A percentile compares a stretch with the other conserved stretches of the same genome.
Conservation (phyloP, 768 basidiomycete genomes). For the Cystoderma amianthinum region DNA sequence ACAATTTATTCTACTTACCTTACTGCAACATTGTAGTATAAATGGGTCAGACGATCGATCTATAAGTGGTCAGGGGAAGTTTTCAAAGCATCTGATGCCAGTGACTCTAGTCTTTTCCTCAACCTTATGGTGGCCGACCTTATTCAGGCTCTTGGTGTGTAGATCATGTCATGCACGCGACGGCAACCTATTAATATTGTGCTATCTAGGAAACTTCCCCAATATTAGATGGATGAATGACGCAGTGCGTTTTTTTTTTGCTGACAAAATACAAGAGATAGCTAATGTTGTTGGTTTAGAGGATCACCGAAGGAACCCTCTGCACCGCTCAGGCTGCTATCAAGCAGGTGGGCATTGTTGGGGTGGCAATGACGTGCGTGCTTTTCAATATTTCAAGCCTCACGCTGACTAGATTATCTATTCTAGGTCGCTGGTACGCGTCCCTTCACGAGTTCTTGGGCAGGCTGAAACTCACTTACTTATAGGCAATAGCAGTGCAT, state of each 20-base stretch:
- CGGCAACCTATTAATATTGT: background rate
- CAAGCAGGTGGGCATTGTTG: conserved; percentile 44
- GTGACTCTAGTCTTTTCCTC: conserved; percentile 25
- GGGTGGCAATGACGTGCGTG: conserved; percentile 33
- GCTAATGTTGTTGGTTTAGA: conserved; percentile 7
- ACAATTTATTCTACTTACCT: background rate
- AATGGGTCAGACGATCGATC: background rate
- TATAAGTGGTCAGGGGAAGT: background rate
- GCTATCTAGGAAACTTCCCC: conserved; percentile 27
- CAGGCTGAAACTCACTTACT: background rate
- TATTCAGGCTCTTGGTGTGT: conserved; percentile 23
- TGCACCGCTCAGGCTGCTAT: conserved; percentile 40
- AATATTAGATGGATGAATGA: conserved; percentile 34
- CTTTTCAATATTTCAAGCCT: too few relatives aligned
- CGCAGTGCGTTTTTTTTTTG: conserved; percentile 13
- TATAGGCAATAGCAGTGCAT: conserved; percentile 38
- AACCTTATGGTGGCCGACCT: conserved; percentile 34
- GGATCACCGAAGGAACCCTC: conserved; percentile 24
- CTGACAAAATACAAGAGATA: background rate
- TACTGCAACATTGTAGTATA: background rate
- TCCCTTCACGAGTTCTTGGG: background rate
- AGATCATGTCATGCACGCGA: background rate
- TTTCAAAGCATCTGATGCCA: conserved; percentile 6
- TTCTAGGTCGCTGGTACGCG: too few relatives aligned
- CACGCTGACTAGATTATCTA: too few relatives aligned